These are phyloP conservation scores for Galeopsis tetrahit DNA, from an alignment of 257 asterid genomes.

Conservation along the genomic window DNA sequence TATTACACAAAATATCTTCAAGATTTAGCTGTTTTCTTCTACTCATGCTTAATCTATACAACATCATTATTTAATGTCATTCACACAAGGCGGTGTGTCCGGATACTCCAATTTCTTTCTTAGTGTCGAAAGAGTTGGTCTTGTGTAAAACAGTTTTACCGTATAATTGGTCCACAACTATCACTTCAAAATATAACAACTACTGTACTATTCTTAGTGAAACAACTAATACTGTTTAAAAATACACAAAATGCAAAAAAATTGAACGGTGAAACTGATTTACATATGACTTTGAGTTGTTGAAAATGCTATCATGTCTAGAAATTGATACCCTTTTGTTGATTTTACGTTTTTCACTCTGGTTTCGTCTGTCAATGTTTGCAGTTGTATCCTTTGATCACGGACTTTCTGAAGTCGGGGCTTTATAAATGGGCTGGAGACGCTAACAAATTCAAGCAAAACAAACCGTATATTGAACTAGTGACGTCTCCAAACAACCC, in stretches of 20 bases:
- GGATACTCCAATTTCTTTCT: too few species aligned
- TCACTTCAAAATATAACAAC: too few species aligned
- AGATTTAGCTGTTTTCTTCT: constrained; percentile 24
- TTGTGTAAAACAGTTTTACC: too few species aligned
- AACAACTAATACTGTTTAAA: too few species aligned
- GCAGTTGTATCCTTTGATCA: constrained; percentile 89
- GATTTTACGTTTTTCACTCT: neutral
- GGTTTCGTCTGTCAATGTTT: constrained; percentile 12
- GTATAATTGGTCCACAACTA: too few species aligned
- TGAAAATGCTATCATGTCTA: too few species aligned
- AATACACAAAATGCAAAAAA: too few species aligned
- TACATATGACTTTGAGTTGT: too few species aligned
- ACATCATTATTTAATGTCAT: neutral
- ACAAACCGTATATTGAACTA: constrained; percentile 75
- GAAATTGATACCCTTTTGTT: neutral
- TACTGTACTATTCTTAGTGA: too few species aligned
- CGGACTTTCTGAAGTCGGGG: constrained; percentile 82
- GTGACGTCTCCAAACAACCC: constrained; percentile 97
- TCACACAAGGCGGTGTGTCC: too few species aligned
- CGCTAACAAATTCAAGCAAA: constrained; percentile 56
- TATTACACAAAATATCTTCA: constrained; percentile 21
- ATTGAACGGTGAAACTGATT: too few species aligned
- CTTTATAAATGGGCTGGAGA: constrained; percentile 90
- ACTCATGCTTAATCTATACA: constrained; percentile 16
- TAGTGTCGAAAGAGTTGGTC: too few species aligned